These are phyloP conservation scores for Linnemannia schmuckeri DNA, from an alignment of 192 early-diverging fungal genomes.

Conservation along the genomic window DNA sequence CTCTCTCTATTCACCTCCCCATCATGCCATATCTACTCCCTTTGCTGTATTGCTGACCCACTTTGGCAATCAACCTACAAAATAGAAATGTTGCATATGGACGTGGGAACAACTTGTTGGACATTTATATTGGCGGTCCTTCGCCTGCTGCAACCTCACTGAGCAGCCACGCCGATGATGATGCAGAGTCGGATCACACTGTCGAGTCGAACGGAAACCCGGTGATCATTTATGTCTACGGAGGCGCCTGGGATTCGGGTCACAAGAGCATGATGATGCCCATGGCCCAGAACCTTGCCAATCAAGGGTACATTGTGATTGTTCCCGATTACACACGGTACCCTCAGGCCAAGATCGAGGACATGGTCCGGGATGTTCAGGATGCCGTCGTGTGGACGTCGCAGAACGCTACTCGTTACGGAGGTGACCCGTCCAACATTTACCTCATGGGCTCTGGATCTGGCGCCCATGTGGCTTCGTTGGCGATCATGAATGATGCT, in stretches of 20 bases:
- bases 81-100: conserved; percentile 49
- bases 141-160: not conserved
- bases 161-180: conserved; percentile 25
- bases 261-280: conserved; percentile 61
- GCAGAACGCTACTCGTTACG: conserved; percentile 48
- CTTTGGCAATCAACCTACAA: not conserved
- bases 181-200: conserved; percentile 46
- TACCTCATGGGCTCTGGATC: conserved; percentile 60
- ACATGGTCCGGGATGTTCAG: conserved; percentile 61
- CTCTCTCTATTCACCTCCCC: not conserved
- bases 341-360: conserved; percentile 58
- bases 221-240: conserved; percentile 53
- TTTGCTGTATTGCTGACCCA: not conserved
- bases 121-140: conserved; percentile 41
- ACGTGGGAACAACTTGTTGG: conserved; percentile 37
- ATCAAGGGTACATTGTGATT: conserved; percentile 61
- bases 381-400: conserved; percentile 53
- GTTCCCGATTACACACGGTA: conserved; percentile 61
- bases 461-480: conserved; percentile 52
- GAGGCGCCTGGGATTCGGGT: conserved; percentile 55
- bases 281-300: conserved; percentile 60
- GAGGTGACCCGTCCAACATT: conserved; percentile 56
- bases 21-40: not conserved
- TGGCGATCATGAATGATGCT: conserved; percentile 59
- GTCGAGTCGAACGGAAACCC: conserved; percentile 54